These are phyloP conservation scores for Canna indica DNA, from an alignment of 176 grass and related monocot species.

Conservation along the genomic window DNA sequence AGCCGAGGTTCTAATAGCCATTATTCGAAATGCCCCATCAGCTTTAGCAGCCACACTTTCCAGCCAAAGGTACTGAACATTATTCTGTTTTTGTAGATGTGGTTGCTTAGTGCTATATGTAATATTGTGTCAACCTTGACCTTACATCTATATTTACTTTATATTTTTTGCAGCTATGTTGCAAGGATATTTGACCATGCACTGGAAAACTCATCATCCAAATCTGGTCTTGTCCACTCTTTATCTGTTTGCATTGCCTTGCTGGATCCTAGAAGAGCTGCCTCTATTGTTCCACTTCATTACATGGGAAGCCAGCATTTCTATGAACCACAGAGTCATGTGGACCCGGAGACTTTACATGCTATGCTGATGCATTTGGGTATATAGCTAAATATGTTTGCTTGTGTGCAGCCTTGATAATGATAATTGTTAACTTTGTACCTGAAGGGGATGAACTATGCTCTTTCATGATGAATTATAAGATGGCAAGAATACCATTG, in stretches of 20 bases:
- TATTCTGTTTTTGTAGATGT: not conserved
- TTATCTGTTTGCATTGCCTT: conserved; percentile 28
- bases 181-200: conserved; percentile 20
- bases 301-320: conserved; percentile 13
- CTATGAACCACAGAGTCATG: conserved; percentile 15
- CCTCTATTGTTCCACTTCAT: not conserved
- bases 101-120: not conserved
- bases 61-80: conserved; percentile 25
- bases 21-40: conserved; percentile 29
- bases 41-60: conserved; percentile 23
- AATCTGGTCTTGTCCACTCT: conserved; percentile 21
- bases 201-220: conserved; percentile 12
- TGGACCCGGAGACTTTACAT: conserved; percentile 7
- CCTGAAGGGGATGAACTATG: not conserved
- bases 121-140: not conserved
- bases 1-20: conserved; percentile 18
- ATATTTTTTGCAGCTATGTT: conserved; percentile 22
- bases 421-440: not conserved
- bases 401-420: not conserved
- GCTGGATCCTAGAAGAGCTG: conserved; percentile 24
- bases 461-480: not conserved
- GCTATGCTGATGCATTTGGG: conserved; percentile 23
- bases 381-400: not conserved
- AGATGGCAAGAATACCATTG: not conserved
- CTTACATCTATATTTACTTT: conserved; percentile 1